Evolutionary conservation across 257 asterid species (phyloP).

Genomic region (Echites panduratus): DNA sequence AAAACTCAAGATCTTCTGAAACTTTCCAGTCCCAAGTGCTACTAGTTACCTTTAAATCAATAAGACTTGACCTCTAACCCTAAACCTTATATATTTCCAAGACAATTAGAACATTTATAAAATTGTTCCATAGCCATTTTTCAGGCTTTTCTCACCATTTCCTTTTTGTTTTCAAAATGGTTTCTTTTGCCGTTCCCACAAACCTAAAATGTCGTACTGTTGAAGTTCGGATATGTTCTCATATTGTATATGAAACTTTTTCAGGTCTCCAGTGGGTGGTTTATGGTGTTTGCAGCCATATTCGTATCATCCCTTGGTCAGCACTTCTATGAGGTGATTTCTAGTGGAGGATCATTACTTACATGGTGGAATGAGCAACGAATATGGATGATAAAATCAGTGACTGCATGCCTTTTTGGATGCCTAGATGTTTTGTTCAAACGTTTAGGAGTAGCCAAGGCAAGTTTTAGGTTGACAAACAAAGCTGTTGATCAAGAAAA

Average conservation of each 20-base stretch:
- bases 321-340: conserved; percentile 43
- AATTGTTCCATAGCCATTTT: no score
- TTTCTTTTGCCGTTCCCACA: no score
- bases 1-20: no score
- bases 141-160: no score
- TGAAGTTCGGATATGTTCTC: background rate
- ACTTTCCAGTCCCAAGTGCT: no score
- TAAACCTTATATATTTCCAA: no score
- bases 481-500: conserved; percentile 56
- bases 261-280: conserved; percentile 53
- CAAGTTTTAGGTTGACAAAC: conserved; percentile 55
- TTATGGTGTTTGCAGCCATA: conserved; percentile 30
- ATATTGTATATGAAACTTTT: background rate
- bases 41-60: no score
- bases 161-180: no score
- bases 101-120: no score
- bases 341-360: conserved; percentile 34
- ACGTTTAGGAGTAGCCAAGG: conserved; percentile 34
- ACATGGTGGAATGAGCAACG: conserved; percentile 53
- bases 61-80: no score
- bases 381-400: conserved; percentile 58
- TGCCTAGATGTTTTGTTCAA: conserved; percentile 35
- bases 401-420: conserved; percentile 46
- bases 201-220: no score
- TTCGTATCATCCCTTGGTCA: conserved; percentile 49